Evolutionary conservation across 2,329 filamentous ascomycete genomes (phyloP), one percentile per base, ranked within the genome.

Genomic region (Ambrosiella xylebori): DNA sequence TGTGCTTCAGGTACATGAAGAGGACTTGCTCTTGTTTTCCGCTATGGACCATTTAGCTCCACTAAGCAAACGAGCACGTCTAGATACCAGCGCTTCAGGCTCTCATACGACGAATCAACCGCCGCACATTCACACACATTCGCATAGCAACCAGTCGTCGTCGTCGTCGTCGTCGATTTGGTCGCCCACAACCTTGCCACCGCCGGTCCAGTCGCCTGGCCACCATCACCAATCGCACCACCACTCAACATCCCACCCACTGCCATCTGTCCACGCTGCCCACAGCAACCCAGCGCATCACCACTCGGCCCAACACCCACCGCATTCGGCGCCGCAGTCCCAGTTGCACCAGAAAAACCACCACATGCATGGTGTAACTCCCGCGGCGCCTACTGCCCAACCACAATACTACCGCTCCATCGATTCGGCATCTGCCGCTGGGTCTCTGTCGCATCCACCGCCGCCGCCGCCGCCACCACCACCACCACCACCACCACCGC

Each of bases 131-230:
- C 15, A 54, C 45, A 41, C 49, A 38, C 56, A 39, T 27, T 57
- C 44, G 17, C 44, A 50, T 15, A 36, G 37, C 19, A 19, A 19
- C 44, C 36, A 51, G 11, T 17, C 35, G 36, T 55, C 47, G 27
- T 9, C 35, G 11, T 17, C 35, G 36, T 55, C 47, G 27, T 9
- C 35, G 12, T 55, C 39, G 27, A 3, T 27, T 3, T 44, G 15
- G n/a, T 50, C 17, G 7, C 12, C 27, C 37, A 27, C 11, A 50
- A 50, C 11, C 36, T 41, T 37, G 40, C 66, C 68, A 61, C 67
- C 66, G 62, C 65, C 65, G 61, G 62, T 61, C 9, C 56, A 56
- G 17, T 27, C 63, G 45, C 62, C 59, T 59, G 59, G 60, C 36
- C 59, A 61, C 45, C 61, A 61, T 37, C 63, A 60, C 17, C 27